Evolutionary conservation across 805 yeast genomes (phyloP), one percentile per base, ranked within the genome.

Genomic region (Yarrowia sp.): DNA sequence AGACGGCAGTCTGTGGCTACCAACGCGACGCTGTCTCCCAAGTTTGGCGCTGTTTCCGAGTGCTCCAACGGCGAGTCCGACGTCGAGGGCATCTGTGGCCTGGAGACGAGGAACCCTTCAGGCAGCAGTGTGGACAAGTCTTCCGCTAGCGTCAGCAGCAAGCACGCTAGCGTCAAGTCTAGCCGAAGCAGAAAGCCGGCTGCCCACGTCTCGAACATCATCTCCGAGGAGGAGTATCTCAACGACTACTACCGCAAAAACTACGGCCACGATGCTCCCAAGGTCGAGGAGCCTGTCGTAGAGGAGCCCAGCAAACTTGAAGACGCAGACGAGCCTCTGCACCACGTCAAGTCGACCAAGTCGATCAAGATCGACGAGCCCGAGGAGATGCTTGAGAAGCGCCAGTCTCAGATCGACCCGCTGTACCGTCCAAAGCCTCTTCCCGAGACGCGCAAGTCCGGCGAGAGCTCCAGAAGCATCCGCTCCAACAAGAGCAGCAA

Each of bases 331-430:
- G 38, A 39, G 14, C 42, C 42, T 10, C 9, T 42, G 33, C 32
- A 42, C 2, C 49, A n/a, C n/a, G 32, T 27, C 14, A 42, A 42
- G 10, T 27, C 49, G 10, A 27, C 53, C 12, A 29, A 19, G 13
- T 46, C 53, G 10, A 21, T 46, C 19, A 46, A 46, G 21, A 46
- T 46, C 36, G 56, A 49, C 31, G 56, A 49, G 16, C 56, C 56
- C 2, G 41, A 49, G n/a, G 3, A 3, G 1, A 14, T 46, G 36
- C 7, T 32, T n/a, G 58, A 35, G 8, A 51, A 33, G 22, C 19
- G 42, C 7, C 29, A 33, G 18, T 33, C 58, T 12, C 22, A 13
- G 12, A 3, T 25, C 13, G 58, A 51, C 4, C 42, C 42, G 12
- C 19, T 47, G 13, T 47, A 47, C 38, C 27, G 38, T 9, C 38